Conservation (phyloP, 805 yeast genomes). For the Metschnikowia santaceciliae region DNA sequence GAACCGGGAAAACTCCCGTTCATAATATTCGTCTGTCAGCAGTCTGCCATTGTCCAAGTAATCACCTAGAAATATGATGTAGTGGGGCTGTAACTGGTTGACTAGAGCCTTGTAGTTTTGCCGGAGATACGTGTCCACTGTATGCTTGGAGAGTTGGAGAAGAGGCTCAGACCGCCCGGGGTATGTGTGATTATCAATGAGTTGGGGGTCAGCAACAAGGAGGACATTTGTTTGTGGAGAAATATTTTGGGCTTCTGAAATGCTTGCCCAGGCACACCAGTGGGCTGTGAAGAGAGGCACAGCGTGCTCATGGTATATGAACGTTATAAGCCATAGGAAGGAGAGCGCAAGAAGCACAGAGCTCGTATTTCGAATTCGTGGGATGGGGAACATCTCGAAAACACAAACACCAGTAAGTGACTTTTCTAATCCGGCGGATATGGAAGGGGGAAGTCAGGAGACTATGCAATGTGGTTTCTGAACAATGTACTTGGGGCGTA, state of each 20-base stretch:
- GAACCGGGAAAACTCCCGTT: constrained; percentile 28
- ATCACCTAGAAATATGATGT: constrained; percentile 40
- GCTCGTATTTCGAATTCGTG: constrained; percentile 23
- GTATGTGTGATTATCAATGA: constrained; percentile 42
- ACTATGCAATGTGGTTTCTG: neutral
- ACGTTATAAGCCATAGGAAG: constrained; percentile 27
- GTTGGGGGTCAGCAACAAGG: constrained; percentile 43
- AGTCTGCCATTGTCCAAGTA: constrained; percentile 41
- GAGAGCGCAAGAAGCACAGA: constrained; percentile 24
- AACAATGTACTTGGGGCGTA: too few species aligned
- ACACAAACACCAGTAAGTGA: neutral
- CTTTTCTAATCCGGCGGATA: too few species aligned
- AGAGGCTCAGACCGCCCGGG: constrained; percentile 34
- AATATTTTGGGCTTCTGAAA: neutral
- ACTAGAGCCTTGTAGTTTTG: constrained; percentile 36
- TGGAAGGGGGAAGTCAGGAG: neutral
- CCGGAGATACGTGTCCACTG: constrained; percentile 37
- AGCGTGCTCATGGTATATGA: constrained; percentile 31
- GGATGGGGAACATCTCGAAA: neutral
- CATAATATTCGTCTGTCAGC: constrained; percentile 28
- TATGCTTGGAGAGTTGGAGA: constrained; percentile 35
- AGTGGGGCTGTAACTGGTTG: constrained; percentile 30
- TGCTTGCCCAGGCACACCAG: constrained; percentile 31
- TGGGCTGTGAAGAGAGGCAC: constrained; percentile 26
- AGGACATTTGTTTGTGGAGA: constrained; percentile 25